Conservation (phyloP, 2,329 filamentous ascomycete genomes). For the Phialophora chinensis region DNA sequence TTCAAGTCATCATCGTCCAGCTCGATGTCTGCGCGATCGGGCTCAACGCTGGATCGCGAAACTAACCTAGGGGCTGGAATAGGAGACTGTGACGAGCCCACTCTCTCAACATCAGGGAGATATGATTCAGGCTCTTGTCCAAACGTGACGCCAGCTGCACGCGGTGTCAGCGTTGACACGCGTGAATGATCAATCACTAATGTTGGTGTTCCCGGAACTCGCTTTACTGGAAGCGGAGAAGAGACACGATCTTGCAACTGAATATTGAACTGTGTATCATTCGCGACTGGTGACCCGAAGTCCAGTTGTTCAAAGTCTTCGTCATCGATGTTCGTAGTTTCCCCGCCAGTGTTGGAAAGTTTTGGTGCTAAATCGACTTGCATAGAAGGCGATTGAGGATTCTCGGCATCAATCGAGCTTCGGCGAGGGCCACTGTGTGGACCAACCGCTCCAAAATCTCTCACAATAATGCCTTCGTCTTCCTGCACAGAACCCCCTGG, state of each 20-base stretch:
- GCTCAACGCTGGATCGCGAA: slow-evolving; percentile 9
- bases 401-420: not conserved
- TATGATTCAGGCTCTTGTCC: not conserved
- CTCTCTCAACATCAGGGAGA: not conserved
- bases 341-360: not conserved
- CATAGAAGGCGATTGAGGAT: not conserved
- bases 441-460: slow-evolving; percentile 7
- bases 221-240: slow-evolving; percentile 24
- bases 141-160: not conserved
- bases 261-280: slow-evolving; percentile 38
- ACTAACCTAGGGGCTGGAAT: slow-evolving; percentile 29
- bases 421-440: not conserved
- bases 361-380: not conserved
- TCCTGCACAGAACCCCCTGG: slow-evolving; percentile 3
- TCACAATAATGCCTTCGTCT: not conserved
- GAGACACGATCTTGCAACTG: slow-evolving; percentile 30
- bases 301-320: slow-evolving; percentile 22
- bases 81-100: slow-evolving; percentile 15
- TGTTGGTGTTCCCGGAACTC: not conserved
- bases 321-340: not conserved
- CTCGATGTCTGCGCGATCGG: not conserved
- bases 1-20: slow-evolving; percentile 19
- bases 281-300: slow-evolving; percentile 36
- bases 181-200: not conserved
- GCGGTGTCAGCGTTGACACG: not conserved